Conservation (phyloP, 2,329 filamentous ascomycete genomes). For the Pseudogymnoascus sp. region DNA sequence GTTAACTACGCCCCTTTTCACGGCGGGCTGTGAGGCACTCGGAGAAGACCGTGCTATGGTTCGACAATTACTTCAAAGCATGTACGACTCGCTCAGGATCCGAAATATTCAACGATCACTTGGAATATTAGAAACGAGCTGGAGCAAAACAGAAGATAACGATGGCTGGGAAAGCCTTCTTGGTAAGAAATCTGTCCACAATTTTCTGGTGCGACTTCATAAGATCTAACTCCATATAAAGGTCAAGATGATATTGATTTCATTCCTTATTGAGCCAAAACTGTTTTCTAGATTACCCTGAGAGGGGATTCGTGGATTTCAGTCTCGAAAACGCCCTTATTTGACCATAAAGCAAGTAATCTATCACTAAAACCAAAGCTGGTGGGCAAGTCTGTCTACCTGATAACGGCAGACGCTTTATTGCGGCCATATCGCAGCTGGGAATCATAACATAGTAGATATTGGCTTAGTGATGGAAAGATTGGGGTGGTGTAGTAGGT, state of each 20-base stretch:
- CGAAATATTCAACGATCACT: slow-evolving; percentile 34
- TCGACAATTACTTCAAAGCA: slow-evolving; percentile 25
- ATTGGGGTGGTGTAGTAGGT: neutral
- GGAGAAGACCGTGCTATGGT: slow-evolving; percentile 30
- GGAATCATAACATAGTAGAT: neutral
- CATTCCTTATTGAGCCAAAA: slow-evolving; percentile 13
- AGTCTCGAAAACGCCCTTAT: neutral
- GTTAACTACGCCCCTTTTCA: slow-evolving; percentile 36
- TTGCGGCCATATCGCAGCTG: neutral
- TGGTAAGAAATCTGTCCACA: slow-evolving; percentile 21
- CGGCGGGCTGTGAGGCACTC: slow-evolving; percentile 34
- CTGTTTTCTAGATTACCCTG: neutral
- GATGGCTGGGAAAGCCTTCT: slow-evolving; percentile 33
- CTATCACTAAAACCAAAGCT: neutral
- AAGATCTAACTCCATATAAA: neutral
- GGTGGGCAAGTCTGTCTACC: neutral
- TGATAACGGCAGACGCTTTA: neutral
- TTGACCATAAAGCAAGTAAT: neutral
- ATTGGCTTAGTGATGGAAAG: neutral
- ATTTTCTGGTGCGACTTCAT: neutral
- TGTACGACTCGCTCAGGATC: slow-evolving; percentile 33
- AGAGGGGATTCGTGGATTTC: neutral
- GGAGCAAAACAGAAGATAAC: slow-evolving; percentile 25
- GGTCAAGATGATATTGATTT: slow-evolving; percentile 13
- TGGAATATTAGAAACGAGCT: slow-evolving; percentile 32